Evolutionary conservation across 2,329 filamentous ascomycete species (phyloP), one percentile per base, ranked within the genome.

Genomic region (Parastagonospora avenae): DNA sequence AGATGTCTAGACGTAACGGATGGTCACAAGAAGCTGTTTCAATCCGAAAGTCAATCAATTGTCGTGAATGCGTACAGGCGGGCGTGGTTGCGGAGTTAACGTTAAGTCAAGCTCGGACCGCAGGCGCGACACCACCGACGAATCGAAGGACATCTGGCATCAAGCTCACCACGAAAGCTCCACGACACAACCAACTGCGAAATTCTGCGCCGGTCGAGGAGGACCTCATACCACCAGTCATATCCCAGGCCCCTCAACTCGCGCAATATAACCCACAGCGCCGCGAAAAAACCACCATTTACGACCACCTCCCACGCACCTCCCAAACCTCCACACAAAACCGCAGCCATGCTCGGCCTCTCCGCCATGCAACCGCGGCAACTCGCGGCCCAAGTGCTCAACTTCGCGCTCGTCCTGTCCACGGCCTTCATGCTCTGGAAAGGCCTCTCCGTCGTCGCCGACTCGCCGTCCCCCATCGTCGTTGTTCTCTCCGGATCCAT

Each of bases 371-470:
- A 91, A 74, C 88, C 90, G 60, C 88, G 92, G 74, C 91, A 95
- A 74, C 82, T 89, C 47, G 86, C 91, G 65, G 82, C 85, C 42
- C 91, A 96, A 80, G 76, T 93, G 62, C 85, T 96, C 70, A 96
- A 95, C 78, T 96, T 97, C 74, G 91, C 87, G 49, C 85, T 97
- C 57, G 91, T 96, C 55, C 84, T 96, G 43, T 92, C 89, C 8
- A 94, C 91, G 1, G 92, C 92, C 1, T 96, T 96, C 72, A 96
- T 96, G 92, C 86, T 96, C 42, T 81, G 79, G 92, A 96, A 96
- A 76, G 90, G 89, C 8, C 85, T 97, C 52, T 92, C 88, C 8
- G 85, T 96, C 28, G 78, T 85, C 57, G 85, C 89, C 50, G 87
- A 94, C 58, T 79, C 77, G 42, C 75, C 76, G 8, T 80, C 77